These are phyloP conservation scores for Mycena belliarum DNA, from an alignment of 768 basidiomycete species.

Conservation along the genomic window DNA sequence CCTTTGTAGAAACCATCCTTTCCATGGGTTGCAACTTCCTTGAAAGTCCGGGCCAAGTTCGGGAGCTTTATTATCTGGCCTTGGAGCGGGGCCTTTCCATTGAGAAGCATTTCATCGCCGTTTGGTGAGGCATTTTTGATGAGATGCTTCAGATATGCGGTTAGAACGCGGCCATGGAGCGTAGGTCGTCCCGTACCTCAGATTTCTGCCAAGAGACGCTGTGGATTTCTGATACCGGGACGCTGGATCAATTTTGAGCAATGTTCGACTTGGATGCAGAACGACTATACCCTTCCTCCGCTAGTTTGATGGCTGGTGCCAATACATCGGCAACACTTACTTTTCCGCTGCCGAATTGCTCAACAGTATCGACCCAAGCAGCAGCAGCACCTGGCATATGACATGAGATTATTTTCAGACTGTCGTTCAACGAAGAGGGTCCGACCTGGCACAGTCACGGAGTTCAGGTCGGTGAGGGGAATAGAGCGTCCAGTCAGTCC, in stretches of 20 bases:
- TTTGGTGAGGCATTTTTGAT: slow-evolving; percentile 86
- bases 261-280: neutral
- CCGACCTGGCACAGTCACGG: slow-evolving; percentile 86
- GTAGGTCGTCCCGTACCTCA: slow-evolving; percentile 43
- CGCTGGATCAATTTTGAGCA: slow-evolving; percentile 42
- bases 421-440: neutral
- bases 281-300: slow-evolving; percentile 75
- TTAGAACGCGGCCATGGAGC: neutral
- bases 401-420: slow-evolving; percentile 13
- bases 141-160: slow-evolving; percentile 37
- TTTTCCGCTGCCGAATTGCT: slow-evolving; percentile 78
- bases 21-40: slow-evolving; percentile 74
- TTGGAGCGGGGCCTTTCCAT: slow-evolving; percentile 80
- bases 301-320: slow-evolving; percentile 86
- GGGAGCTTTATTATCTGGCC: slow-evolving; percentile 85
- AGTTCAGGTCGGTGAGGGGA: slow-evolving; percentile 79
- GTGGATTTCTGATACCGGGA: slow-evolving; percentile 86
- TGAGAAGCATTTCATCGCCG: slow-evolving; percentile 81
- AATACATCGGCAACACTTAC: slow-evolving; percentile 67
- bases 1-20: slow-evolving; percentile 96
- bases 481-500: slow-evolving; percentile 73
- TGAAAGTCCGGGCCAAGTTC: slow-evolving; percentile 82
- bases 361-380: slow-evolving; percentile 91
- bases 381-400: slow-evolving; percentile 76
- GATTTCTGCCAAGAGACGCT: slow-evolving; percentile 58